These are phyloP conservation scores for Lentinula sp. DNA, from an alignment of 768 basidiomycete species.

Conservation along the genomic window DNA sequence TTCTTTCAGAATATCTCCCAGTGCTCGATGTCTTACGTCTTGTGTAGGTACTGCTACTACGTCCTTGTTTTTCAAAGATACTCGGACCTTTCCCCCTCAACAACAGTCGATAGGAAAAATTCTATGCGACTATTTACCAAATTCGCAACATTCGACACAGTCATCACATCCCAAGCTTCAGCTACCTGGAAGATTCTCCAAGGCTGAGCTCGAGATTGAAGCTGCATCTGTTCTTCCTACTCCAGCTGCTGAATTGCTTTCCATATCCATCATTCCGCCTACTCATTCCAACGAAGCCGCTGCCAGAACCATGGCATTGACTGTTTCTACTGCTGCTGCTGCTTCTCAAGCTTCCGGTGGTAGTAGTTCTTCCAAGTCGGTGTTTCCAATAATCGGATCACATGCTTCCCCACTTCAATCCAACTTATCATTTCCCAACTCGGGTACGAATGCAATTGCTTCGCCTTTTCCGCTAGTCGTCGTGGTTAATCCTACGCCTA, in stretches of 20 bases:
- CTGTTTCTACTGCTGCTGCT: not conserved
- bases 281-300: not conserved
- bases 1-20: not conserved
- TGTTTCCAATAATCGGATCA: slow-evolving; percentile 1
- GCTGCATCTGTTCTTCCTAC: not conserved
- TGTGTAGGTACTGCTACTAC: not conserved
- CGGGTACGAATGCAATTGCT: slow-evolving; percentile 8
- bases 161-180: not conserved
- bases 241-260: slow-evolving; percentile 2
- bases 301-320: not conserved
- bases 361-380: not conserved
- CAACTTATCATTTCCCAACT: not conserved
- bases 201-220: not conserved
- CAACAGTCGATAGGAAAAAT: slow-evolving; percentile 8
- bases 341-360: not conserved
- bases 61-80: not conserved
- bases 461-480: slow-evolving; percentile 47
- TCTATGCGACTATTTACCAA: slow-evolving; percentile 6
- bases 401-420: slow-evolving; percentile 16
- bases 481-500: slow-evolving; percentile 71
- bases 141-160: not conserved
- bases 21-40: not conserved
- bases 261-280: slow-evolving; percentile 7
- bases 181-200: not conserved
- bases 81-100: not conserved